Evolutionary conservation across 257 asterid genomes (phyloP).

Genomic region (Plectranthus barbatus): DNA sequence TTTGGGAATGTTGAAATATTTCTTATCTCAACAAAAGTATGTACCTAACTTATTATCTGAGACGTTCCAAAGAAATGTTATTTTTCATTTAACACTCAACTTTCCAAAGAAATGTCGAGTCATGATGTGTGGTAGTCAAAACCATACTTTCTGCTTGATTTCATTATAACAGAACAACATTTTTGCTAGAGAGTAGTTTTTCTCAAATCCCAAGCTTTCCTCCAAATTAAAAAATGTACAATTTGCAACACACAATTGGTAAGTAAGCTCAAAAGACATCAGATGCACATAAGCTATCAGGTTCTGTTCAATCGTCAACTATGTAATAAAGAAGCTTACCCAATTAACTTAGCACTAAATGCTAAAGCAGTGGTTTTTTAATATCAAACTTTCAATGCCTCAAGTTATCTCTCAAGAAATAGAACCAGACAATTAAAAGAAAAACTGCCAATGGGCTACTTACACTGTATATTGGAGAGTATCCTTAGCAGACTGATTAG

Average conservation of each 20-base stretch:
- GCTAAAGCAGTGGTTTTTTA: neutral
- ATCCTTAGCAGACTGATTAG: conserved; percentile 73
- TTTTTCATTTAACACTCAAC: neutral
- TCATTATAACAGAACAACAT: neutral
- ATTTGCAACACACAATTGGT: neutral
- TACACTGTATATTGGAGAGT: conserved; percentile 75
- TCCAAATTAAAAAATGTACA: neutral
- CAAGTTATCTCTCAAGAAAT: neutral
- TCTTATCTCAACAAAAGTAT: too few relatives aligned
- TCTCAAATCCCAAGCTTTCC: neutral
- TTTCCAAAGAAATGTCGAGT: neutral
- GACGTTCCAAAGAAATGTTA: neutral
- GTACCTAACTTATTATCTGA: too few relatives aligned
- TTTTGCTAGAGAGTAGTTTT: neutral
- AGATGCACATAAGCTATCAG: neutral
- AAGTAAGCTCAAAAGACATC: neutral
- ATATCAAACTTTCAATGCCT: too few relatives aligned
- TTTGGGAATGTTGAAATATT: too few relatives aligned
- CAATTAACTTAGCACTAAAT: neutral
- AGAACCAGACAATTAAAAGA: neutral
- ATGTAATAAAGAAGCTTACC: neutral
- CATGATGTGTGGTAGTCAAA: neutral
- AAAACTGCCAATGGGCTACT: conserved; percentile 20
- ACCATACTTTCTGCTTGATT: neutral
- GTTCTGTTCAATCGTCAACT: neutral